Conservation (phyloP, 2,329 filamentous ascomycete species). For the Calonectria hawksworthii region DNA sequence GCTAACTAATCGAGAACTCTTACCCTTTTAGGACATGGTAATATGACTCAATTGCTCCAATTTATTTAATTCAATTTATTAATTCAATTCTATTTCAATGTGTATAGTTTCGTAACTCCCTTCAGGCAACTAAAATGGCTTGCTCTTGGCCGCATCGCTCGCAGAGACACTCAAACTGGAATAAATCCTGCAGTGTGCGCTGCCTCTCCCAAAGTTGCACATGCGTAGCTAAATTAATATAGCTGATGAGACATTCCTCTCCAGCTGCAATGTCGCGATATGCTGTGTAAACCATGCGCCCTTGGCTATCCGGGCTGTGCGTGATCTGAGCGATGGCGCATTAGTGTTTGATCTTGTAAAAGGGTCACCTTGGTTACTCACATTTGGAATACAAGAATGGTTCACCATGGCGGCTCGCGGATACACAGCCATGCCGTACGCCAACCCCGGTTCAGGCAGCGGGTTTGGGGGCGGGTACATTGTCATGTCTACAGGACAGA, state of each 20-base stretch:
- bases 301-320: constrained; percentile 38
- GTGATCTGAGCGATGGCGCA: constrained; percentile 28
- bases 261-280: constrained; percentile 39
- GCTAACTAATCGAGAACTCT: too few species aligned
- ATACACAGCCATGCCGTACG: constrained; percentile 43
- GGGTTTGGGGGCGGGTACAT: constrained; percentile 24
- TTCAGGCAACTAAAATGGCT: constrained; percentile 4
- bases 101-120: too few species aligned
- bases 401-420: constrained; percentile 46
- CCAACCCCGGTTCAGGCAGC: constrained; percentile 33
- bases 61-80: too few species aligned
- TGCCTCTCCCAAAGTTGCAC: constrained; percentile 33
- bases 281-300: constrained; percentile 44
- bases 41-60: too few species aligned
- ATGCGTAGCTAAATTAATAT: constrained; percentile 39
- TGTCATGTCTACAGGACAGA: constrained; percentile 32
- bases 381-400: constrained; percentile 46
- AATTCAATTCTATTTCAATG: too few species aligned
- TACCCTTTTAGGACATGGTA: too few species aligned
- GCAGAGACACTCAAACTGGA: constrained; percentile 43
- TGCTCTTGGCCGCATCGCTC: constrained; percentile 40
- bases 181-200: constrained; percentile 33
- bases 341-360: background rate
- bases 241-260: constrained; percentile 45
- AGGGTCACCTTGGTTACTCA: constrained; percentile 21